These are phyloP conservation scores for Podila verticillata DNA, from an alignment of 192 early-diverging fungal species.

Conservation along the genomic window DNA sequence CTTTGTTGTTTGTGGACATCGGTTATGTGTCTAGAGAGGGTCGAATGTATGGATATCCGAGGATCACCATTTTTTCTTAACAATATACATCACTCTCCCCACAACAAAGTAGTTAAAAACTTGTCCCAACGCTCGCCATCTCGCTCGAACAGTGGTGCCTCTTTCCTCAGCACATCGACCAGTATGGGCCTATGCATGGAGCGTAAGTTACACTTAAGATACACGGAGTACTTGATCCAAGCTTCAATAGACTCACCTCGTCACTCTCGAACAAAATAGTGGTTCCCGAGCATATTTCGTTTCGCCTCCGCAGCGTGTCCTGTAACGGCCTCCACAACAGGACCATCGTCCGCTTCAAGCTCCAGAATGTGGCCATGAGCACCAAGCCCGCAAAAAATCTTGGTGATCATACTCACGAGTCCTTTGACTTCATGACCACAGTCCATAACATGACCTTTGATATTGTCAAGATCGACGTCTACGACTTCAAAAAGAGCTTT, in stretches of 20 bases:
- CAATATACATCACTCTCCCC: neutral
- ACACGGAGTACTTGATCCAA: neutral
- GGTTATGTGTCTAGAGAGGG: too few species aligned
- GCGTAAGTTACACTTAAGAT: conserved; percentile 8
- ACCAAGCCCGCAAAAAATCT: conserved; percentile 35
- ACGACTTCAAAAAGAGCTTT: conserved; percentile 33
- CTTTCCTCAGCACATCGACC: conserved; percentile 21
- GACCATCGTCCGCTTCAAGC: conserved; percentile 37
- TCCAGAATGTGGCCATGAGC: conserved; percentile 28
- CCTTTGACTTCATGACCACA: conserved; percentile 32
- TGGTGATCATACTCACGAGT: conserved; percentile 31
- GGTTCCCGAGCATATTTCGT: conserved; percentile 33
- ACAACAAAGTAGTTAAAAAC: neutral
- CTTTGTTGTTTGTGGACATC: too few species aligned
- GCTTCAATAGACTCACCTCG: neutral
- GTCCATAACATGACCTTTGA: conserved; percentile 51
- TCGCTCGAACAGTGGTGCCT: conserved; percentile 25
- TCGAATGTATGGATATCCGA: too few species aligned
- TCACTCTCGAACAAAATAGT: conserved; percentile 8
- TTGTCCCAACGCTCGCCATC: neutral
- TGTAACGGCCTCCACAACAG: conserved; percentile 37
- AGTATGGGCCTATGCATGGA: conserved; percentile 24
- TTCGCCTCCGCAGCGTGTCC: conserved; percentile 28
- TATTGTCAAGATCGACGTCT: conserved; percentile 45
- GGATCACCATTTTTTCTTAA: neutral